Conservation (phyloP, 768 basidiomycete species). For the Suillus clintonianus region DNA sequence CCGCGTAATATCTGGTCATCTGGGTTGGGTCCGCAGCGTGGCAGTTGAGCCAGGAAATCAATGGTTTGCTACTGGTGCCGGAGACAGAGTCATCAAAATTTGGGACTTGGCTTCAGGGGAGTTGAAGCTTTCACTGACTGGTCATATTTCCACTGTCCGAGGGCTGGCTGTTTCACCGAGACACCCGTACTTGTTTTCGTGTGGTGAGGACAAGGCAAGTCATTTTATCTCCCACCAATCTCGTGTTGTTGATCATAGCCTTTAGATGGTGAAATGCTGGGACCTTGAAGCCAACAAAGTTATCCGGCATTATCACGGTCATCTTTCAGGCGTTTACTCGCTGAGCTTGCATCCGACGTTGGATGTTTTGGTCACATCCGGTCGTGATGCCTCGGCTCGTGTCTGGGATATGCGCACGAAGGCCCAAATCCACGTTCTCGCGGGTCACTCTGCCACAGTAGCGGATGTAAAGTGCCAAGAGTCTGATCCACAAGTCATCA, state of each 20-base stretch:
- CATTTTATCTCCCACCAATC: neutral
- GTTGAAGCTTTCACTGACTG: constrained; percentile 93
- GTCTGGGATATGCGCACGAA: constrained; percentile 99
- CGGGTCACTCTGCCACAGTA: constrained; percentile 94
- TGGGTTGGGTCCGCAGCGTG: constrained; percentile 96
- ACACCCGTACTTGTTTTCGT: constrained; percentile 97
- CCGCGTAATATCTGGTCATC: constrained; percentile 95
- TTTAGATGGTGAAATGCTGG: constrained; percentile 99
- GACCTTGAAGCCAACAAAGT: constrained; percentile 99
- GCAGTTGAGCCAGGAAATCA: constrained; percentile 98
- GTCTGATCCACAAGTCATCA: constrained; percentile 97
- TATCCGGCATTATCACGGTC: constrained; percentile 97
- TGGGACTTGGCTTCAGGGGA: constrained; percentile 99
- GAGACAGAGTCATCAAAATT: constrained; percentile 97
- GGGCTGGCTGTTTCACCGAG: constrained; percentile 90
- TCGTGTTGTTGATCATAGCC: neutral
- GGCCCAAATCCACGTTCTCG: constrained; percentile 89
- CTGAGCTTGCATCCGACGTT: constrained; percentile 93
- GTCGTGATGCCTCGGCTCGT: constrained; percentile 94
- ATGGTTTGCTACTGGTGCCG: constrained; percentile 98
- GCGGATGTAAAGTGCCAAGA: constrained; percentile 97
- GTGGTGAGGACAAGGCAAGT: constrained; percentile 94
- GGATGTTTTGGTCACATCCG: constrained; percentile 92
- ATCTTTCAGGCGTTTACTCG: constrained; percentile 96
- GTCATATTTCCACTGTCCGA: constrained; percentile 95